Evolutionary conservation across 306 rosid genomes (phyloP), one percentile per base, ranked within the genome.

Genomic region (Pyrus bretschneideri): DNA sequence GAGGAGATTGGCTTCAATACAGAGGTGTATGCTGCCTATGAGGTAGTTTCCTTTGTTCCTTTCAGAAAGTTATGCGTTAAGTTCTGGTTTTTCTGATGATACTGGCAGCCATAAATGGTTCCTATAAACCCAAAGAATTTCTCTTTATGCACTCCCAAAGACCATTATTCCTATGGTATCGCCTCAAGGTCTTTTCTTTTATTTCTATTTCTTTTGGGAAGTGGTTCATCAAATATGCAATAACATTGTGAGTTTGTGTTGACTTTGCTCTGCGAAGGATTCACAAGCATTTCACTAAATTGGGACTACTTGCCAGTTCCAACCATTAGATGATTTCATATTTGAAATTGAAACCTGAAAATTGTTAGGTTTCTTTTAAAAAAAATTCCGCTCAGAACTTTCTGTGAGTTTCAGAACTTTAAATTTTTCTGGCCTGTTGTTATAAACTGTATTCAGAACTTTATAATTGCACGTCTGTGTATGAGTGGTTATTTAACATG

Each of bases 1-100:
- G 95, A 86, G 66, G 97, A 92, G 86, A 79, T 73, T 83, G 98
- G 96, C 79, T 95, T 81, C 84, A 95, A 92, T 73, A 95, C 97
- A 3, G 97, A 92, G 86, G 78, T 94, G 78, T 92, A 92, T 82
- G 83, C 96, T 38, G 74, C 84, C 52, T 81, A 81, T 44, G 96
- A 92, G 96, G 96, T 94, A 85, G 67, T 70, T 79, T 63, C 66
- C 72, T 62, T 30, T 55, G 35, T 70, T 42, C 10, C 46, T 44
- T 44, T 49, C 17, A 4, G 67, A 38, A 3, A 21, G 59, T 18
- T 70, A 11, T 8, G 29, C 30, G 27, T 71, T 61, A n/a, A 15
- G 17, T 33, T 5, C 33, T 18, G 5, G 17, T 22, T 18, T 18
- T 67, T 35, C 17, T 35, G 22, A 18, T 52, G 59, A 54, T 25